Evolutionary conservation across 2,329 filamentous ascomycete genomes (phyloP).

Genomic region (Graphilbum ipis-grandicollis): DNA sequence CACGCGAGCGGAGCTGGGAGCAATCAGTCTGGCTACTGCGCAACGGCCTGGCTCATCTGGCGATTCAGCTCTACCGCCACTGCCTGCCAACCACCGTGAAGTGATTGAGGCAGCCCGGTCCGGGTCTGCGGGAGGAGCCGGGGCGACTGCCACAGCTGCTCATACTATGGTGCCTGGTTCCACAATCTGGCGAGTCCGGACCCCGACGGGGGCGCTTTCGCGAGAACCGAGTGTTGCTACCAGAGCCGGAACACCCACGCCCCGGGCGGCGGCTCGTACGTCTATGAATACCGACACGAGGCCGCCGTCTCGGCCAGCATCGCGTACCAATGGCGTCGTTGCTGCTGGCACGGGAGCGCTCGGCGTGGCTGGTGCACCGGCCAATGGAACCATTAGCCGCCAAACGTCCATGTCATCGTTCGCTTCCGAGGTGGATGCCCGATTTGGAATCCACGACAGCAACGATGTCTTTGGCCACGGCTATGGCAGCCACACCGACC

Average conservation of each 20-base stretch:
- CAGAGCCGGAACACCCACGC: slow-evolving; percentile 35
- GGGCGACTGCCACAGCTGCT: slow-evolving; percentile 11
- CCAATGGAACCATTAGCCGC: slow-evolving; percentile 22
- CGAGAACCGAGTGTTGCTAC: slow-evolving; percentile 1
- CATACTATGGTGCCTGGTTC: slow-evolving; percentile 1
- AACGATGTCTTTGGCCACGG: slow-evolving; percentile 28
- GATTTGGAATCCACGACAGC: slow-evolving; percentile 62
- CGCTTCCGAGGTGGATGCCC: slow-evolving; percentile 76
- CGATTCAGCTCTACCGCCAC: slow-evolving; percentile 39
- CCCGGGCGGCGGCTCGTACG: slow-evolving; percentile 25
- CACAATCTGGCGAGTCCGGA: slow-evolving; percentile 3
- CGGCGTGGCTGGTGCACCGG: too few relatives aligned
- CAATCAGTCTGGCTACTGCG: slow-evolving; percentile 13
- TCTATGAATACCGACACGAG: slow-evolving; percentile 27
- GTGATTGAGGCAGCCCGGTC: slow-evolving; percentile 65
- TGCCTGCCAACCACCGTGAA: slow-evolving; percentile 70
- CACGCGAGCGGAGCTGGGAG: slow-evolving; percentile 13
- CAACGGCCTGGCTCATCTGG: slow-evolving; percentile 10
- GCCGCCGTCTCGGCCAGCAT: slow-evolving; percentile 25
- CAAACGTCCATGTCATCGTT: slow-evolving; percentile 91
- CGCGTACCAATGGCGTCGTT: slow-evolving; percentile 9
- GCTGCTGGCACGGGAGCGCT: not conserved
- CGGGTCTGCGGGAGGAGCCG: slow-evolving; percentile 24
- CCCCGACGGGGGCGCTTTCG: slow-evolving; percentile 1
- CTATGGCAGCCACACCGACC: slow-evolving; percentile 62